Percentiles rank a stretch among this genome's conserved stretches.
Evolutionary conservation across 73 alveolate species (phyloP).

Genomic region (Paramecium pentaurelia): DNA sequence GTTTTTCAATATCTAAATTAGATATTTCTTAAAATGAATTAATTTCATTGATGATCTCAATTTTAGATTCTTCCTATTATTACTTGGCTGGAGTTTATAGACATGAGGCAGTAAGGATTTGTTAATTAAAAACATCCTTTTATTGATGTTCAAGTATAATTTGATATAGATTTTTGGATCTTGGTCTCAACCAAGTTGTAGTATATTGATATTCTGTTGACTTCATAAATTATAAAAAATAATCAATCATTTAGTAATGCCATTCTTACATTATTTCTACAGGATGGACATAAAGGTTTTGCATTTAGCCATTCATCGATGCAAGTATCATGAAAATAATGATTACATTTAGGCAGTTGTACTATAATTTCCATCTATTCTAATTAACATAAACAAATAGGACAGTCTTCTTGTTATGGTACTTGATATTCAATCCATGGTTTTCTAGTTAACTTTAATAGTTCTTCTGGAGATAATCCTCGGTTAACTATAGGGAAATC

Average conservation of each 20-base stretch:
- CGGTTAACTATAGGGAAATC: background rate
- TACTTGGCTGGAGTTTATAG: background rate
- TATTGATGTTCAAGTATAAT: background rate
- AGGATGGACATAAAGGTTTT: conserved; percentile 44
- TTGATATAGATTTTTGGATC: background rate
- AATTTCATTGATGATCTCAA: background rate
- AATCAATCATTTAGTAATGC: conserved; percentile 4
- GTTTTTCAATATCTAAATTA: background rate
- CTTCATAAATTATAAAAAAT: background rate
- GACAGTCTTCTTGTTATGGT: background rate
- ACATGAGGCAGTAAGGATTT: background rate
- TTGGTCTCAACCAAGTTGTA: background rate
- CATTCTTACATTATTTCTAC: conserved; percentile 21
- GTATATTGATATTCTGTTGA: background rate
- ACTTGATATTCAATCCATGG: background rate
- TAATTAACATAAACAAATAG: conserved; percentile 41
- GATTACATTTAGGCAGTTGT: conserved; percentile 20
- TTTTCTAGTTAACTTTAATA: background rate
- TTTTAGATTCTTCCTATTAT: background rate
- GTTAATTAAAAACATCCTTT: background rate
- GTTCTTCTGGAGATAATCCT: conserved; percentile 9
- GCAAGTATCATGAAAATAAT: conserved; percentile 40
- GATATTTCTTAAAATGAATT: background rate
- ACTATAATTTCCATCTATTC: background rate
- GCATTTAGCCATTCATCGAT: conserved; percentile 51